These are phyloP conservation scores for Phytophthora nicotianae DNA, from an alignment of 352 stramenopile genomes.

Conservation along the genomic window DNA sequence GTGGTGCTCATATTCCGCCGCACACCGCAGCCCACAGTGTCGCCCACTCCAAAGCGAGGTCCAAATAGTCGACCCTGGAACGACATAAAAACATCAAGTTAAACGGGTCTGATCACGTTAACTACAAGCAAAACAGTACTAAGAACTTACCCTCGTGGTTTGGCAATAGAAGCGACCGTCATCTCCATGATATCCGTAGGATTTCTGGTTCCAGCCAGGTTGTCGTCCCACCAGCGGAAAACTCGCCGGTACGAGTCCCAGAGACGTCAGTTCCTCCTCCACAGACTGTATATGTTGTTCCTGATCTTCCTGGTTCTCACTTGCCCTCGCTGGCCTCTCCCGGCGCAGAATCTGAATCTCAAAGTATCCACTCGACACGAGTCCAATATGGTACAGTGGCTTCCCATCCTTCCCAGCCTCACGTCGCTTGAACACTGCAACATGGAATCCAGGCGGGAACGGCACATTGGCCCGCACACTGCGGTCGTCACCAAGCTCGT, in stretches of 20 bases:
- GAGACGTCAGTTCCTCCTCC: slow-evolving; percentile 51
- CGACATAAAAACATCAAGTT: slow-evolving; percentile 11
- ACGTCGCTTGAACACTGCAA: slow-evolving; percentile 53
- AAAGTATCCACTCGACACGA: slow-evolving; percentile 75
- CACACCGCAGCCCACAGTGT: slow-evolving; percentile 80
- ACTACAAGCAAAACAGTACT: not conserved
- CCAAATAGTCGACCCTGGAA: slow-evolving; percentile 62
- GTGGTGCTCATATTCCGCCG: slow-evolving; percentile 41
- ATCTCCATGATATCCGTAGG: slow-evolving; percentile 83
- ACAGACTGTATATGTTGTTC: not conserved
- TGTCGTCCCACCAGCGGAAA: slow-evolving; percentile 71
- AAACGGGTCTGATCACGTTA: not conserved
- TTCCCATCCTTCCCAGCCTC: slow-evolving; percentile 1
- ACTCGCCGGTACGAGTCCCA: slow-evolving; percentile 52
- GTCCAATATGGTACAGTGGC: slow-evolving; percentile 51
- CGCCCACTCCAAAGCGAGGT: slow-evolving; percentile 59
- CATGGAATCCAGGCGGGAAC: slow-evolving; percentile 60
- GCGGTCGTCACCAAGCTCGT: slow-evolving; percentile 65
- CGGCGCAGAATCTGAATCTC: slow-evolving; percentile 67
- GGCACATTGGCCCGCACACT: slow-evolving; percentile 77
- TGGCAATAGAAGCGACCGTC: slow-evolving; percentile 73
- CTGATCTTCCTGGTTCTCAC: slow-evolving; percentile 1
- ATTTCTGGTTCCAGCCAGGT: slow-evolving; percentile 71
- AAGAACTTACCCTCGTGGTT: slow-evolving; percentile 42
- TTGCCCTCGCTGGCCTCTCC: slow-evolving; percentile 11